Percentiles rank a stretch among this genome's conserved stretches.
These are phyloP conservation scores for Furcasterigmium sp. DNA, from an alignment of 2,329 filamentous ascomycete species.

Conservation along the genomic window DNA sequence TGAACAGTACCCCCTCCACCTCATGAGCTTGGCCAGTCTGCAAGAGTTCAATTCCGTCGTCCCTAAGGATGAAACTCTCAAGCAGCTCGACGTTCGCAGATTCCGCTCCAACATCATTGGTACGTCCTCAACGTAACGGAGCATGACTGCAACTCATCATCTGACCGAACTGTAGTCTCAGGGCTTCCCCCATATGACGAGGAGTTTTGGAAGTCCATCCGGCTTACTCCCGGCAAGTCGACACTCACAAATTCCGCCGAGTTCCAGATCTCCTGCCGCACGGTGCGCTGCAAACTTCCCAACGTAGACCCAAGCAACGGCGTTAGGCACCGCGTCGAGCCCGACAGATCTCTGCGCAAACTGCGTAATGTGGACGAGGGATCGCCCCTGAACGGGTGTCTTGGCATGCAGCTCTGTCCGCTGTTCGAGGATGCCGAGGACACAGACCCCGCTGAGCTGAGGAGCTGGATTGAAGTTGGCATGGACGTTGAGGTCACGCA, in stretches of 20 bases:
- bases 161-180: constrained; percentile 37
- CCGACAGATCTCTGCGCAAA: constrained; percentile 52
- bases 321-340: constrained; percentile 48
- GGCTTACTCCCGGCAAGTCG: constrained; percentile 41
- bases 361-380: constrained; percentile 57
- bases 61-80: constrained; percentile 39
- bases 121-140: constrained; percentile 20
- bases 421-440: constrained; percentile 30
- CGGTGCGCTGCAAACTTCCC: constrained; percentile 63
- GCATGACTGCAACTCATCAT: neutral
- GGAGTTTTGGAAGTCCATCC: constrained; percentile 62
- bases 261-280: constrained; percentile 59
- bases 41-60: constrained; percentile 54
- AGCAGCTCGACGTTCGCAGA: constrained; percentile 53
- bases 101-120: constrained; percentile 70
- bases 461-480: constrained; percentile 47
- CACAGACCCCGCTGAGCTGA: constrained; percentile 19
- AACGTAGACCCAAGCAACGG: constrained; percentile 63
- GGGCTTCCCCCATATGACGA: constrained; percentile 62
- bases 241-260: constrained; percentile 36
- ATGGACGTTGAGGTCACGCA: constrained; percentile 48
- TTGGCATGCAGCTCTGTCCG: constrained; percentile 64
- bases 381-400: constrained; percentile 48
- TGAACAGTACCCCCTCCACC: constrained; percentile 60
- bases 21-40: constrained; percentile 61